A percentile compares a stretch with the other conserved stretches of the same genome.
Conservation (phyloP, 1,139 yeast species). For the Geotrichum macrosporum region DNA sequence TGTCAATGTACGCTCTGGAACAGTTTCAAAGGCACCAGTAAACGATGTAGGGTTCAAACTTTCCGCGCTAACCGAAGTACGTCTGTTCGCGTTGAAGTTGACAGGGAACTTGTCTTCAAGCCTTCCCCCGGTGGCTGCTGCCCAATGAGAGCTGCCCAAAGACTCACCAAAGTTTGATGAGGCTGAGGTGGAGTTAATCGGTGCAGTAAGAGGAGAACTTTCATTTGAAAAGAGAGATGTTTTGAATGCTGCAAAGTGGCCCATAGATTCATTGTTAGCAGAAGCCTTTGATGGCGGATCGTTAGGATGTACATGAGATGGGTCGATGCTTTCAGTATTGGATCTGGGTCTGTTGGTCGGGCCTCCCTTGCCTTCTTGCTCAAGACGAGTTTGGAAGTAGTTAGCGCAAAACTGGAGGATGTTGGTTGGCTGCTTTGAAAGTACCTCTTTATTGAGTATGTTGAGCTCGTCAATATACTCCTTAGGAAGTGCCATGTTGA, state of each 20-base stretch:
- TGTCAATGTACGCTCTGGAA: slow-evolving; percentile 31
- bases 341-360: not conserved
- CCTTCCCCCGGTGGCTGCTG: slow-evolving; percentile 30
- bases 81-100: slow-evolving; percentile 68
- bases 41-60: slow-evolving; percentile 31
- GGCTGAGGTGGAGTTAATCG: not conserved
- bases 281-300: not conserved
- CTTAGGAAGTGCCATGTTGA: slow-evolving; percentile 37
- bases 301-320: slow-evolving; percentile 4
- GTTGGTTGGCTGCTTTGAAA: slow-evolving; percentile 60
- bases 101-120: slow-evolving; percentile 21
- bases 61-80: slow-evolving; percentile 86
- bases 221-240: not conserved
- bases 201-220: too few relatives aligned
- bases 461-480: slow-evolving; percentile 53
- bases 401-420: slow-evolving; percentile 67
- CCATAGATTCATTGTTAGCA: not conserved
- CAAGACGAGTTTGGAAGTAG: slow-evolving; percentile 55
- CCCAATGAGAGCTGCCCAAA: slow-evolving; percentile 28
- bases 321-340: slow-evolving; percentile 14
- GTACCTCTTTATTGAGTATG: slow-evolving; percentile 59
- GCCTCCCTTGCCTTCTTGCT: too few relatives aligned
- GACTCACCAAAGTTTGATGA: slow-evolving; percentile 5
- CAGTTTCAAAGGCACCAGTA: slow-evolving; percentile 21
- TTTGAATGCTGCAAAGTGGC: slow-evolving; percentile 3